phyloP scores from a whole-genome alignment of 257 asterid species.

The Ophiorrhiza pumila region DNA sequence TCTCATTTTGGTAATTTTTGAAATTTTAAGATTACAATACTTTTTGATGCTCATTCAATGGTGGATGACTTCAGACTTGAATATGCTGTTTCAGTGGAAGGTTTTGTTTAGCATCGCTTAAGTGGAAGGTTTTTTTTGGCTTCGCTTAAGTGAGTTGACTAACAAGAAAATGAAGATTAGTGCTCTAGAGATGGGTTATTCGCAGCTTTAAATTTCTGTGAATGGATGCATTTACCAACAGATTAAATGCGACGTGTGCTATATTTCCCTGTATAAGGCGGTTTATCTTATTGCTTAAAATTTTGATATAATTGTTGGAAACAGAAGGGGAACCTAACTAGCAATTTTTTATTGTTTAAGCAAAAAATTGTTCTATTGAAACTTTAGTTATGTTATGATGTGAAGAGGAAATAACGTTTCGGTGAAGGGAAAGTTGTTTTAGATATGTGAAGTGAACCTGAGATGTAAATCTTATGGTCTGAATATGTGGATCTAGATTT shows the following conservation, averaged over 20 bases:
- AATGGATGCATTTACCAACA: neutral
- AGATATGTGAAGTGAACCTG: neutral
- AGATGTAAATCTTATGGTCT: neutral
- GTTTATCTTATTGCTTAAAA: neutral
- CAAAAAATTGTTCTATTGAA: neutral
- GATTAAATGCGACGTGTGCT: no score
- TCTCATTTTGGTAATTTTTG: neutral
- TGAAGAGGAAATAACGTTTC: neutral
- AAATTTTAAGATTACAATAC: constrained; percentile 65
- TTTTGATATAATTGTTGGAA: neutral
- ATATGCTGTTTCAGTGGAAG: constrained; percentile 83
- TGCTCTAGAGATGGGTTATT: constrained; percentile 61
- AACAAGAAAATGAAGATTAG: constrained; percentile 93
- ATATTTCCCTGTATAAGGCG: neutral
- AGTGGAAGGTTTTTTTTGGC: no score
- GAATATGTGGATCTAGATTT: neutral
- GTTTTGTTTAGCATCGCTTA: no score
- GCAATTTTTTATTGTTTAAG: neutral
- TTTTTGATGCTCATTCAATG: constrained; percentile 81
- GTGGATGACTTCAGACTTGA: constrained; percentile 85
- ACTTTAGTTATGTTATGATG: neutral
- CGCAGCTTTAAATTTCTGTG: neutral
- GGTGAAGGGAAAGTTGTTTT: neutral
- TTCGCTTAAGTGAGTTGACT: constrained; percentile 68
- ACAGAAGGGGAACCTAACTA: neutral